Conservation (phyloP, 1,284 basidiomycete genomes). For the Lignosus rhinocerotis region DNA sequence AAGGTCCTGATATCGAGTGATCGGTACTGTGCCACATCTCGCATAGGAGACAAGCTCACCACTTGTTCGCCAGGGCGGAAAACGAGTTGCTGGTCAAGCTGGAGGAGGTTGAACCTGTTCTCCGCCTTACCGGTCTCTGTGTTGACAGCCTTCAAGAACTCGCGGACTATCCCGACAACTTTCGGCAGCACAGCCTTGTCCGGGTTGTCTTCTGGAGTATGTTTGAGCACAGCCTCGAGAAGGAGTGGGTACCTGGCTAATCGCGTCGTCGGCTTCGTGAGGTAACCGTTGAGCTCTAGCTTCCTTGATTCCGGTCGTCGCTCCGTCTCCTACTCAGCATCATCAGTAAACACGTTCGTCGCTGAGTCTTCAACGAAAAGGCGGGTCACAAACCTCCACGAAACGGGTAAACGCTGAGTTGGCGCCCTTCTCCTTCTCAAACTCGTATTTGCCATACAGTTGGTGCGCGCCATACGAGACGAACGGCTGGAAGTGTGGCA, state of each 20-base stretch:
- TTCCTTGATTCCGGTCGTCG: slow-evolving; percentile 94
- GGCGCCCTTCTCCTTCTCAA: slow-evolving; percentile 95
- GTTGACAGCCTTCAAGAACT: slow-evolving; percentile 89
- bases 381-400: slow-evolving; percentile 73
- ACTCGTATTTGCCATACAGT: slow-evolving; percentile 97
- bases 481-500: slow-evolving; percentile 90
- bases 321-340: slow-evolving; percentile 70
- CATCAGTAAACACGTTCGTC: slow-evolving; percentile 1
- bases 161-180: slow-evolving; percentile 79
- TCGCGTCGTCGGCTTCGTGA: slow-evolving; percentile 98
- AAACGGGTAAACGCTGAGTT: slow-evolving; percentile 96
- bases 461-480: slow-evolving; percentile 97
- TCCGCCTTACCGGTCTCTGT: slow-evolving; percentile 90
- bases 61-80: slow-evolving; percentile 87
- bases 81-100: slow-evolving; percentile 86
- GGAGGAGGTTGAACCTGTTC: slow-evolving; percentile 90
- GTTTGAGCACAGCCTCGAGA: slow-evolving; percentile 90
- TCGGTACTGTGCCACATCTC: background rate
- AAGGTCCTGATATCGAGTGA: slow-evolving; percentile 65
- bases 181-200: slow-evolving; percentile 84
- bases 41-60: slow-evolving; percentile 43
- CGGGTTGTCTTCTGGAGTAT: slow-evolving; percentile 88
- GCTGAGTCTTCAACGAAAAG: background rate
- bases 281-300: slow-evolving; percentile 95
- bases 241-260: slow-evolving; percentile 95